Evolutionary conservation across 2,329 filamentous ascomycete genomes (phyloP).

Genomic region (Periconia digitata): DNA sequence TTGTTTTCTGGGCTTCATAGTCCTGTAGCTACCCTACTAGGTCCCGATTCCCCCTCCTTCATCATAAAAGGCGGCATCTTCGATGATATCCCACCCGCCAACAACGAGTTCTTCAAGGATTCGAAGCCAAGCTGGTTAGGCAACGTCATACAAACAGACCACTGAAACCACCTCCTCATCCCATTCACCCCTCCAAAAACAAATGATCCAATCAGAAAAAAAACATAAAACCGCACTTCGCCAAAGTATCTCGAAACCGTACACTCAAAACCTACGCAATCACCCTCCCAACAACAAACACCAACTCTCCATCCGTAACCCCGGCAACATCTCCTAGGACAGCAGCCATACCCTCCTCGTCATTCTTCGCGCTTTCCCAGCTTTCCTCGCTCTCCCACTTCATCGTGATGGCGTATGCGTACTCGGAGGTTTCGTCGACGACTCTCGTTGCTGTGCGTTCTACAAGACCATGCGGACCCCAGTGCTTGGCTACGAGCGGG

Average conservation of each 20-base stretch:
- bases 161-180: neutral
- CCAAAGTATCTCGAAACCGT: no score
- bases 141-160: no score
- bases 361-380: conserved; percentile 6
- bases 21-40: conserved; percentile 21
- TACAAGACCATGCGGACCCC: conserved; percentile 22
- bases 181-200: no score
- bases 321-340: conserved; percentile 33
- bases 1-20: conserved; percentile 7
- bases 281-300: conserved; percentile 18
- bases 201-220: no score
- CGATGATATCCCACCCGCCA: conserved; percentile 14
- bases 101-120: neutral
- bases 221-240: no score
- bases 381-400: conserved; percentile 11
- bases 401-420: conserved; percentile 4
- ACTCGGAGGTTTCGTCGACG: conserved; percentile 2
- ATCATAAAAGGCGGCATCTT: conserved; percentile 32
- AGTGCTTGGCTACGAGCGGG: conserved; percentile 41
- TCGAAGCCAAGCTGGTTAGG: neutral
- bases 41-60: conserved; percentile 17
- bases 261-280: neutral
- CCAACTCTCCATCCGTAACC: conserved; percentile 34
- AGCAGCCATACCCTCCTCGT: conserved; percentile 20
- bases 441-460: neutral